Evolutionary conservation across 2,329 filamentous ascomycete species (phyloP), one percentile per base, ranked within the genome.

Genomic region (Fusarium sp.): DNA sequence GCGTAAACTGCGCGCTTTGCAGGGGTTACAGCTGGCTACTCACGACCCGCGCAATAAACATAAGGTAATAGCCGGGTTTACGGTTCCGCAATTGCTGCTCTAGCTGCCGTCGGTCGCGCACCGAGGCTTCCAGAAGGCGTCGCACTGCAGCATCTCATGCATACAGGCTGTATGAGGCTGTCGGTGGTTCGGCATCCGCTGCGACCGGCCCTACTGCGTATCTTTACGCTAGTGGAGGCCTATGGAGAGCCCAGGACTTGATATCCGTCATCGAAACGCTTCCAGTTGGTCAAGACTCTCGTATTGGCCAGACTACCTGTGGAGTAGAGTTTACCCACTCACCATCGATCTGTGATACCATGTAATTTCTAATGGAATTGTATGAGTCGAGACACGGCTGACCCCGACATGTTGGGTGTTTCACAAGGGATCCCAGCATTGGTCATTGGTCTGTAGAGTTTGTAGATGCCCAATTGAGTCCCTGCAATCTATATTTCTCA

Each of bases 251-350:
- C 48, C 27, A 62, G 72, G 64, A 71, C 71, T 71, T 39, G 29
- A 61, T 56, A 74, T 74, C 71, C 71, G 72, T 75, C 68, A 75
- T 75, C 72, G 48, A 74, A 72, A 74, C 35, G 57, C n/a, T 59
- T 64, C 8, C 63, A 48, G 73, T 74, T 74, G 71, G 71, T 74
- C 71, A 73, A 45, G 24, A 13, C n/a, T 7, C 24, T 39, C 50
- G 20, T 16, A 62, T 33, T 72, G 58, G 31, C 27, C 39, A 48
- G n/a, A 24, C 24, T 27, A 16, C 13, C 29, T 48, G 71, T 74
- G 71, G 72, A 65, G 50, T 27, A 16, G 39, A 41, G 39, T 37
- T 16, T 20, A 50, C 48, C 41, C 72, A 39, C 43, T 43, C 37
- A 43, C 37, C 43, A 69, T 41, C 57, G 56, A 73, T 73, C 65